A percentile compares a stretch with the other conserved stretches of the same genome.
Evolutionary conservation across 2,329 filamentous ascomycete genomes (phyloP).

Genomic region (Aspergillus novoparasiticus): DNA sequence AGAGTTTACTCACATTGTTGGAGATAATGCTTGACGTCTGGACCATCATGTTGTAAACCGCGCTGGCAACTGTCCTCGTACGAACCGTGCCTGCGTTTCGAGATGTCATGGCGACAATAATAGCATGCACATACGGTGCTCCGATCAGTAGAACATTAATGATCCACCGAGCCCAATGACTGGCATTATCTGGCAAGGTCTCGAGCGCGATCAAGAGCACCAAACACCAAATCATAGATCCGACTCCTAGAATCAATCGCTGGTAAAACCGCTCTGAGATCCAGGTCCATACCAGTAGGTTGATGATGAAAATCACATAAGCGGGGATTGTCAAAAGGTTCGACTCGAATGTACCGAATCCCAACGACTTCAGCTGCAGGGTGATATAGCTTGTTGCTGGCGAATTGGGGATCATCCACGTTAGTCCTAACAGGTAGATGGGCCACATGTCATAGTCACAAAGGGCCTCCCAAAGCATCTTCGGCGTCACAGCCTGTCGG

Average conservation of each 20-base stretch:
- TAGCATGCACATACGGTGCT: conserved; percentile 62
- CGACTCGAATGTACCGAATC: conserved; percentile 60
- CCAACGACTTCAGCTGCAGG: conserved; percentile 53
- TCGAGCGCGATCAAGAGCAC: conserved; percentile 56
- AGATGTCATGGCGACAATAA: conserved; percentile 51
- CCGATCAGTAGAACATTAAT: conserved; percentile 57
- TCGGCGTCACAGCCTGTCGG: conserved; percentile 53
- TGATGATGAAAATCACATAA: conserved; percentile 59
- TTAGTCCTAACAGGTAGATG: conserved; percentile 54
- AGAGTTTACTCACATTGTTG: conserved; percentile 36
- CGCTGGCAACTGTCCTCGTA: conserved; percentile 47
- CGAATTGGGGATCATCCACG: conserved; percentile 45
- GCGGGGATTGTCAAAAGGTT: conserved; percentile 67
- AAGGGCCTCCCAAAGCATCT: conserved; percentile 53
- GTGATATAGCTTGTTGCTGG: conserved; percentile 43
- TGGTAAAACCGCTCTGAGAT: conserved; percentile 59
- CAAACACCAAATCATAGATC: conserved; percentile 57
- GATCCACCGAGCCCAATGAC: conserved; percentile 56
- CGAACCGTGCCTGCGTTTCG: conserved; percentile 47
- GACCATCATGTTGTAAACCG: conserved; percentile 51
- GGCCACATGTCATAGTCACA: conserved; percentile 62
- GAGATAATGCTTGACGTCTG: conserved; percentile 46
- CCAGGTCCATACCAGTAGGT: conserved; percentile 58
- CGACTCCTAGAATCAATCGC: conserved; percentile 55
- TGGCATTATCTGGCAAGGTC: conserved; percentile 49